phyloP scores from a whole-genome alignment of 1,284 basidiomycete species.

The Moesziomyces sp. region DNA sequence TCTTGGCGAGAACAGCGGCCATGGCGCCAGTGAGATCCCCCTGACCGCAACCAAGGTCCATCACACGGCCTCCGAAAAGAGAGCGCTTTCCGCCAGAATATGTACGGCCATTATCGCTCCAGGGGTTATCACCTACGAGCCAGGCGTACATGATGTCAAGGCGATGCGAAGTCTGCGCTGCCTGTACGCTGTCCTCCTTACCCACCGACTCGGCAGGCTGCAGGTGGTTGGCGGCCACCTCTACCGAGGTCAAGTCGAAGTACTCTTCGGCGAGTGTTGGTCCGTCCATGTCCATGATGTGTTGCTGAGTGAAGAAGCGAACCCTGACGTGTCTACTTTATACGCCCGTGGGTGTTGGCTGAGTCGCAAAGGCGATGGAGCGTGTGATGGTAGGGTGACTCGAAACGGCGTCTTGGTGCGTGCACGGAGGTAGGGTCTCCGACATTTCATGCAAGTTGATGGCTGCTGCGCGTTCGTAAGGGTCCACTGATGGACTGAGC shows the following conservation, averaged over 20 bases:
- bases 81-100: constrained; percentile 3
- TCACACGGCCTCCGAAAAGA: constrained; percentile 9
- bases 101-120: not conserved
- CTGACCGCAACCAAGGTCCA: constrained; percentile 33
- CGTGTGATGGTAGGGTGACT: no score
- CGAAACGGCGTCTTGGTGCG: no score
- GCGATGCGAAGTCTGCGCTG: constrained; percentile 25
- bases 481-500: no score
- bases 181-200: constrained; percentile 12
- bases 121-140: constrained; percentile 17
- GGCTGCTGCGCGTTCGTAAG: no score
- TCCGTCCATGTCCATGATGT: constrained; percentile 2
- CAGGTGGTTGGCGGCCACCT: constrained; percentile 15
- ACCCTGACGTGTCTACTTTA: no score
- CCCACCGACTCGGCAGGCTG: constrained; percentile 10
- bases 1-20: constrained; percentile 3
- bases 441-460: no score
- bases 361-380: no score
- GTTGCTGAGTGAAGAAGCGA: no score
- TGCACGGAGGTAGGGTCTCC: no score
- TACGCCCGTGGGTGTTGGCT: no score
- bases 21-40: constrained; percentile 25
- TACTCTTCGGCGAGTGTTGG: constrained; percentile 17
- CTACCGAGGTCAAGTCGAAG: constrained; percentile 14
- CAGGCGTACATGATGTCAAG: constrained; percentile 27